phyloP scores from a whole-genome alignment of 345 rosid genomes.

The Lepidium didymum region DNA sequence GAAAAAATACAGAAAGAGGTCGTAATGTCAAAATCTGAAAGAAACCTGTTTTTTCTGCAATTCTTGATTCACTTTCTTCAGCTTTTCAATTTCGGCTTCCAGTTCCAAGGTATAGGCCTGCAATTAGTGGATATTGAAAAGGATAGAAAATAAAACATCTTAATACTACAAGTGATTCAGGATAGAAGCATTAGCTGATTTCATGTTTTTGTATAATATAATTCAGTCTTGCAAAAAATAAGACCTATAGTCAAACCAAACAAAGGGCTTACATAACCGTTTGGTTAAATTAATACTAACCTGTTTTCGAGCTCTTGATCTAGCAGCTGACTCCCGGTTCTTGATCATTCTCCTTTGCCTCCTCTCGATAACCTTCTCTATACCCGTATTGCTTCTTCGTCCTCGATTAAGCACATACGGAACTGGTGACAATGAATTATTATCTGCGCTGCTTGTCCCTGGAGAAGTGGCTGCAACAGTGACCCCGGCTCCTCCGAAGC shows the following conservation, averaged over 20 bases:
- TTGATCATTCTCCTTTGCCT: slow-evolving; percentile 98
- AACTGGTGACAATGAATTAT: slow-evolving; percentile 62
- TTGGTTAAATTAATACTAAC: slow-evolving; percentile 26
- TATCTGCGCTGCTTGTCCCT: slow-evolving; percentile 52
- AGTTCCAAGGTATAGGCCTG: slow-evolving; percentile 98
- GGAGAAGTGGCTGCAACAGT: slow-evolving; percentile 56
- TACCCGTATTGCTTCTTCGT: slow-evolving; percentile 50
- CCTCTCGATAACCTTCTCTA: slow-evolving; percentile 92
- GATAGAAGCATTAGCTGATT: slow-evolving; percentile 1
- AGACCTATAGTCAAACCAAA: not conserved
- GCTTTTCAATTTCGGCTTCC: slow-evolving; percentile 86
- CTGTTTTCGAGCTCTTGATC: slow-evolving; percentile 99
- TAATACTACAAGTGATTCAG: not conserved
- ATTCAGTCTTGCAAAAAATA: not conserved
- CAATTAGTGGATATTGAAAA: not conserved
- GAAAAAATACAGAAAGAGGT: not conserved
- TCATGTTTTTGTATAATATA: not conserved
- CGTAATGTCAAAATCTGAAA: not conserved
- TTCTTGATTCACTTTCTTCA: slow-evolving; percentile 70
- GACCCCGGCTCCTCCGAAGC: slow-evolving; percentile 44
- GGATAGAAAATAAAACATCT: not conserved
- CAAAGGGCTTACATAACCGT: not conserved
- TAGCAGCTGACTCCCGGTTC: slow-evolving; percentile 95
- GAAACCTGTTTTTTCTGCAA: slow-evolving; percentile 68
- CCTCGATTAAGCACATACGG: slow-evolving; percentile 75